phyloP scores from a whole-genome alignment of 306 rosid genomes.

The Hippophae rhamnoides region DNA sequence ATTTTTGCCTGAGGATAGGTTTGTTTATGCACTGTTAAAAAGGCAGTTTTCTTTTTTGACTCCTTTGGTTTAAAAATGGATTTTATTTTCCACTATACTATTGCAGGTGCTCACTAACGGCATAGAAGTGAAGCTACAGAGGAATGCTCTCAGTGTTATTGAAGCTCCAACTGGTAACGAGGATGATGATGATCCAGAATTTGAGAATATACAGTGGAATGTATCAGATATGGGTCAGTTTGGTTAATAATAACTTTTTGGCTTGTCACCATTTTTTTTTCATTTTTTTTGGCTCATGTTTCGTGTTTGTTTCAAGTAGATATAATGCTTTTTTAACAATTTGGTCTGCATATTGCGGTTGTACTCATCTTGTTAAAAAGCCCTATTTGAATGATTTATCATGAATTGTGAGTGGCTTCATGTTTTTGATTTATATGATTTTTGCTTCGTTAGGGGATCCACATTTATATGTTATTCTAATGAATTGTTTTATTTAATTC shows the following conservation, averaged over 20 bases:
- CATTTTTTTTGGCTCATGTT: background rate
- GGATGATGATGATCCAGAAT: slow-evolving; percentile 91
- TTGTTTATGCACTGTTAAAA: no score
- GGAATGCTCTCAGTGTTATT: slow-evolving; percentile 94
- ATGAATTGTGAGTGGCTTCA: background rate
- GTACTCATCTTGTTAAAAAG: background rate
- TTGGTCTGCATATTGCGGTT: slow-evolving; percentile 5
- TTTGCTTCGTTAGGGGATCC: slow-evolving; percentile 2
- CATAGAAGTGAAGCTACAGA: slow-evolving; percentile 92
- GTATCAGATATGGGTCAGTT: slow-evolving; percentile 88
- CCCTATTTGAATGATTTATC: slow-evolving; percentile 1
- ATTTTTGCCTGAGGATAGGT: no score
- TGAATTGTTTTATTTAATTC: slow-evolving; percentile 29
- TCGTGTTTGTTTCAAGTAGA: background rate
- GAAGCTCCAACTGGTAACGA: slow-evolving; percentile 97
- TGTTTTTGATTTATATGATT: slow-evolving; percentile 1
- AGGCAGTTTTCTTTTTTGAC: no score
- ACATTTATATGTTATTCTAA: slow-evolving; percentile 14
- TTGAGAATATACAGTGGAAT: slow-evolving; percentile 71
- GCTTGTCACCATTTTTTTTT: background rate
- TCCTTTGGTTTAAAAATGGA: no score
- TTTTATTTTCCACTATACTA: no score
- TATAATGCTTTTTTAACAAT: background rate
- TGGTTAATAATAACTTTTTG: background rate
- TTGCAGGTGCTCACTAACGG: slow-evolving; percentile 91